Base-by-base conservation (phyloP, 495 filamentous ascomycete genomes). In the Penicillium mononematosum region DNA sequence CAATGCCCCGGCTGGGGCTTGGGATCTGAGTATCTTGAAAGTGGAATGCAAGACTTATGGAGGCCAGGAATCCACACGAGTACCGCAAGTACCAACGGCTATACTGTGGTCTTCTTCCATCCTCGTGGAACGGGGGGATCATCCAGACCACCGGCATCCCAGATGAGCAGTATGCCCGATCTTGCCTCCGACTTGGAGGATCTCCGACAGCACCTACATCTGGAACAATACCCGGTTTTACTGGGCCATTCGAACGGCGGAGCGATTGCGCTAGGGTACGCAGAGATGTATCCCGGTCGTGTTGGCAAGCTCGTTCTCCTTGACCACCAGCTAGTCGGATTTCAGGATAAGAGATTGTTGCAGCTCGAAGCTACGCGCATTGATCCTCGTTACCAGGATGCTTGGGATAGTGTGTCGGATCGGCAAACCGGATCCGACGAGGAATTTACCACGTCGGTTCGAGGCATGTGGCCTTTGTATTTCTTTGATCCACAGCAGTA, bases 221-320 rank as follows among this genome's bases (percentile, higher is more conserved):
- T 59, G 5, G 53, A 55, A 6, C 43, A 36, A 7, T 53, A 61
- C 4, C 49, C 48, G 22, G 46, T 49, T 5, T 8, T 67, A 11
- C 11, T 64, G 4, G 64, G 64, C 22, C 64, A 67, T 29, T 64
- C 61, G 9, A 67, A 67, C 49, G 64, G 64, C 29, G 64, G 64
- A 1, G 64, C 64, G 1, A 67, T 67, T 12, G 64, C 50, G 3
- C 45, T 67, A 3, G 56, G 52, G 1, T 67, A 67, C 29, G 64
- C 64, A 1, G 55, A 67, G 53, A 53, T 58, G 34, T 64, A 55
- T 54, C 61, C 64, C 5, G 25, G 56, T 1, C 49, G 61, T 4
- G 58, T 67, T 2, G 14, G 48, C 1, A 64, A 55, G 42, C 54
- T 67, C 25, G 49, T 67, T 25, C 56, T 67, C 3, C 25, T 62